Evolutionary conservation across 768 basidiomycete species (phyloP).

Genomic region (Hericium rajendrae): DNA sequence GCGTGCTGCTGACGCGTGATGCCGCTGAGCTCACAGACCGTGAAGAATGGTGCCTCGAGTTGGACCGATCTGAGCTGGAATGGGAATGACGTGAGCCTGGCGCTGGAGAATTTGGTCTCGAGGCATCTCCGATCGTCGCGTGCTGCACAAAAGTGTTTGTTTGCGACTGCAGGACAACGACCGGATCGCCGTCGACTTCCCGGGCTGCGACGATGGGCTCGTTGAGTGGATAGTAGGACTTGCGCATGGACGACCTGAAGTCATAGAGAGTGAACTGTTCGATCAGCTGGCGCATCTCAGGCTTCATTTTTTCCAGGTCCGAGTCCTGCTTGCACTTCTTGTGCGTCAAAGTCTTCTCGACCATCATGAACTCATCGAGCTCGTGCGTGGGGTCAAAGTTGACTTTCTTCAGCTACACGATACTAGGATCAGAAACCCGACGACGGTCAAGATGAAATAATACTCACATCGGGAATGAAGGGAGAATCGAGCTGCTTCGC

Average conservation of each 20-base stretch:
- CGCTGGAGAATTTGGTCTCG: slow-evolving; percentile 1
- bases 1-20: background rate
- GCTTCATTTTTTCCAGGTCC: slow-evolving; percentile 81
- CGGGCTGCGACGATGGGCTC: slow-evolving; percentile 36
- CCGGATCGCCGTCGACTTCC: background rate
- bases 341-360: slow-evolving; percentile 96
- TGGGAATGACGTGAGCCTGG: background rate
- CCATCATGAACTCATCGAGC: slow-evolving; percentile 93
- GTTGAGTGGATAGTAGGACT: slow-evolving; percentile 85
- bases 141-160: slow-evolving; percentile 11
- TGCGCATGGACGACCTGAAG: slow-evolving; percentile 59
- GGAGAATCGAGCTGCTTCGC: slow-evolving; percentile 65
- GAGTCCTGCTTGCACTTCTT: slow-evolving; percentile 82
- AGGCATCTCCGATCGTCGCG: background rate
- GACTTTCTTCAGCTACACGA: slow-evolving; percentile 77
- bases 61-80: background rate
- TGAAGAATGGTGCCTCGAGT: background rate
- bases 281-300: slow-evolving; percentile 86
- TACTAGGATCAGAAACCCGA: background rate
- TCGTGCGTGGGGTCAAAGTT: slow-evolving; percentile 98
- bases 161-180: slow-evolving; percentile 8
- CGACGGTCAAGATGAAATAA: background rate
- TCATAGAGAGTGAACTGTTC: slow-evolving; percentile 95
- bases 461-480: slow-evolving; percentile 87
- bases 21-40: background rate